phyloP scores from a whole-genome alignment of 345 rosid genomes.

The Acer negundo region DNA sequence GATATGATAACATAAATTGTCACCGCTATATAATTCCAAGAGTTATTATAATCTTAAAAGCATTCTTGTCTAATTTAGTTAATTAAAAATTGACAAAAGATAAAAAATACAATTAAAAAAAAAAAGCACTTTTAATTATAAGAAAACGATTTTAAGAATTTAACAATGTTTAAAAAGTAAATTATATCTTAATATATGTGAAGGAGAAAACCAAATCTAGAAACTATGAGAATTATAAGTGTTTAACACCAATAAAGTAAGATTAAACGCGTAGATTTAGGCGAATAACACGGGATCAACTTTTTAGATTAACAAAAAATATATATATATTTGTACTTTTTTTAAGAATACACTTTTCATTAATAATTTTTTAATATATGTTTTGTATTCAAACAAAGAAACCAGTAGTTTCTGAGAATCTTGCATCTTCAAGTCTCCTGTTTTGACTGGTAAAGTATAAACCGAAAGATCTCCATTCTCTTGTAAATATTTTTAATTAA shows the following conservation, averaged over 20 bases:
- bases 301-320: constrained; percentile 23
- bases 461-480: constrained; percentile 20
- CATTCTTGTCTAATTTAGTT: no score
- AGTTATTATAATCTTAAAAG: neutral
- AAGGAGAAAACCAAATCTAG: neutral
- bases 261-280: constrained; percentile 27
- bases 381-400: neutral
- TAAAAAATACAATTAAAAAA: no score
- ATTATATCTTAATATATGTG: no score
- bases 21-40: neutral
- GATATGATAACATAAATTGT: no score
- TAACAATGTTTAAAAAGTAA: neutral
- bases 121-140: neutral
- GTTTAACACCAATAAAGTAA: neutral
- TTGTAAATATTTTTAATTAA: no score
- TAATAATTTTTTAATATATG: neutral
- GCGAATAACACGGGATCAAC: constrained; percentile 34
- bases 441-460: constrained; percentile 20
- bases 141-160: neutral
- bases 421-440: constrained; percentile 13
- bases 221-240: constrained; percentile 13
- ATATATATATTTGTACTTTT: constrained; percentile 12
- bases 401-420: constrained; percentile 7
- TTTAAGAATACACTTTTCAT: constrained; percentile 12
- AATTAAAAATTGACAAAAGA: neutral